Conservation (phyloP, 176 grass and related monocot genomes). For the Eragrostis curvula region DNA sequence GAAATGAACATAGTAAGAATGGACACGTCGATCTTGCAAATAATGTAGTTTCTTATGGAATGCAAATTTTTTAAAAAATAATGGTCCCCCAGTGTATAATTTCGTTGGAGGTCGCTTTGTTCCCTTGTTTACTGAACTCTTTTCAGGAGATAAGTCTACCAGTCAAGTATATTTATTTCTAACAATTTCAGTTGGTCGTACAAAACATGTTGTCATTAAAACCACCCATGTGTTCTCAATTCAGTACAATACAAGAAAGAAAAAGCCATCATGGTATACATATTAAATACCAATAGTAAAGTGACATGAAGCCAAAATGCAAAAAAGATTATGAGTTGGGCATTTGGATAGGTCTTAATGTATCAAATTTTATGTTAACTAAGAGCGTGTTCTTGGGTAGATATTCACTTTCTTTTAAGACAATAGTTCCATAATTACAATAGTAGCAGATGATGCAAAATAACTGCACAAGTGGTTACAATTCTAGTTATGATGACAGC, state of each 20-base stretch:
- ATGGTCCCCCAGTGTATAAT: neutral
- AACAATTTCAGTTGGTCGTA: constrained; percentile 3
- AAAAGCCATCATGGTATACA: neutral
- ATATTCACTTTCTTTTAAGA: constrained; percentile 13
- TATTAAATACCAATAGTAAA: neutral
- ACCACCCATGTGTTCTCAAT: neutral
- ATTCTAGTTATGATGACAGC: constrained; percentile 4
- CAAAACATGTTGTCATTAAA: neutral
- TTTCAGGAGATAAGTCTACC: too few relatives aligned
- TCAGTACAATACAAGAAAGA: constrained; percentile 7
- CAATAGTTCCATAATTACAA: constrained; percentile 16
- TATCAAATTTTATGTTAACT: neutral
- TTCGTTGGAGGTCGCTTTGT: too few relatives aligned
- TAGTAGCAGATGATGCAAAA: neutral
- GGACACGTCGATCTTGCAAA: neutral
- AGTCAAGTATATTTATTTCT: too few relatives aligned
- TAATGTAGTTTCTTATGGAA: neutral
- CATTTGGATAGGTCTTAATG: neutral
- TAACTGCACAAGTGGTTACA: neutral
- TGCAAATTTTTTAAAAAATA: neutral
- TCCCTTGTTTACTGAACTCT: too few relatives aligned
- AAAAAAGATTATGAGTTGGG: neutral
- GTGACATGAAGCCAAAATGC: neutral
- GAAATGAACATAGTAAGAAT: constrained; percentile 5
- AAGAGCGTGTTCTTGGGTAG: neutral